Base-by-base conservation (phyloP, 2,329 filamentous ascomycete species). In the Chaetomiaceae sp. region DNA sequence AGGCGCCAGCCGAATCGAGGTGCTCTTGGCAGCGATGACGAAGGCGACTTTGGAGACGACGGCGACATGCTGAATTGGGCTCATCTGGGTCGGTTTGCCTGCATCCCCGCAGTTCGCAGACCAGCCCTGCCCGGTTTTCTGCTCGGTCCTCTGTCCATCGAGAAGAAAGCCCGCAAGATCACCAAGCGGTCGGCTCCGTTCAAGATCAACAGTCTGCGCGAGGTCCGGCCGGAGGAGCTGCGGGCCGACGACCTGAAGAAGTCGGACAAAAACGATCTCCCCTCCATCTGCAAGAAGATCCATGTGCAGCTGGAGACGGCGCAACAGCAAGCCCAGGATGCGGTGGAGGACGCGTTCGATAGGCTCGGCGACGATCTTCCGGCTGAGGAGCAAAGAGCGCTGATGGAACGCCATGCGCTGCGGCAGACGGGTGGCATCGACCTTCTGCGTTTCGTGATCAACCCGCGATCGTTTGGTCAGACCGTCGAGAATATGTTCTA, bases 401-500 rank as follows among this genome's bases (percentile, higher is more conserved):
- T 87, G 7, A 83, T 89, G 73, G 75, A 79, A 30, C 72, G 78
- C 45, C 68, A 85, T 57, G 78, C 82, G 2, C 69, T 95, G 12
- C 76, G 81, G 11, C 72, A 75, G 15, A 81, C 81, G 2, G 83
- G 82, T 1, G 86, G 87, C 14, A 78, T 95, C 3, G 81, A 86
- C 40, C 68, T 96, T 11, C 84, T 96, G 63, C 81, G 85, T 42
- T 97, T 96, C 56, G 87, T 89, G 33, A 78, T 97, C 53, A 95
- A 98, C 57, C 93, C 93, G 0, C 71, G 71, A 32, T 95, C 88
- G 1, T 98, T 97, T 59, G 88, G 88, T 0, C 93, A 98, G 65
- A 95, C 89, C 0, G 83, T 98, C 6, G 93, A 98, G 63, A 98
- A 98, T 58, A 73, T 98, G 58, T 98, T 98, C 65, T 97, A 97